Conservation (phyloP, 805 yeast species). For the Danielia reshetovae region DNA sequence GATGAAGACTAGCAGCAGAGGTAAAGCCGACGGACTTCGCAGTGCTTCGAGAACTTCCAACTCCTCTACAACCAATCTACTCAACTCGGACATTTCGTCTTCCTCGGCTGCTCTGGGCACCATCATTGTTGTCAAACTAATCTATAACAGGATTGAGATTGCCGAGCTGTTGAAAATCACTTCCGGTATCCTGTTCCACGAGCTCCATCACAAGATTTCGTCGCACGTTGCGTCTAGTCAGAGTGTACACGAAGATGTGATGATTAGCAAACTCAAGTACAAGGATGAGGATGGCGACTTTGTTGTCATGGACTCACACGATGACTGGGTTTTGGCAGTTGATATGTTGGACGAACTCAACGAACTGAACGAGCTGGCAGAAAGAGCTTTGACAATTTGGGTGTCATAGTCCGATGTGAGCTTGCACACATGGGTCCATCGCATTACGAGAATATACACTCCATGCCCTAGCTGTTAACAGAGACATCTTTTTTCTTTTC, state of each 20-base stretch:
- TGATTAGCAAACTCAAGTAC: slow-evolving; percentile 59
- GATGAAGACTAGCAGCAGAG: slow-evolving; percentile 27
- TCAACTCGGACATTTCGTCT: slow-evolving; percentile 7
- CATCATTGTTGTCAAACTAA: slow-evolving; percentile 23
- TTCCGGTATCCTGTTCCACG: slow-evolving; percentile 31
- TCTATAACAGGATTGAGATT: slow-evolving; percentile 31
- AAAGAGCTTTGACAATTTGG: slow-evolving; percentile 35
- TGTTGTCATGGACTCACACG: slow-evolving; percentile 78
- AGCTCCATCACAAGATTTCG: slow-evolving; percentile 65
- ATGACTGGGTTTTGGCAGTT: slow-evolving; percentile 83
- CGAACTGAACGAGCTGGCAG: slow-evolving; percentile 14
- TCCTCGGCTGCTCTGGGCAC: slow-evolving; percentile 8
- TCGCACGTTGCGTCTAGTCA: slow-evolving; percentile 42
- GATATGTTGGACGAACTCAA: slow-evolving; percentile 47
- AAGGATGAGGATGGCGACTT: slow-evolving; percentile 95
- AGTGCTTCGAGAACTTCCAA: neutral
- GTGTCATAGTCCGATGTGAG: slow-evolving; percentile 23
- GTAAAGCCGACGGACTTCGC: neutral
- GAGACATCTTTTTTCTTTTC: no score
- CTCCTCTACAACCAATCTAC: slow-evolving; percentile 18
- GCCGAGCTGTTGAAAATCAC: slow-evolving; percentile 26
- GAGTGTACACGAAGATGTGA: slow-evolving; percentile 53
- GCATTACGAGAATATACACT: no score
- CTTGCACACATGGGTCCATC: neutral
- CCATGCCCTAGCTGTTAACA: no score